Evolutionary conservation across 2,329 filamentous ascomycete species (phyloP).

Genomic region (Fusarium cicatricum): DNA sequence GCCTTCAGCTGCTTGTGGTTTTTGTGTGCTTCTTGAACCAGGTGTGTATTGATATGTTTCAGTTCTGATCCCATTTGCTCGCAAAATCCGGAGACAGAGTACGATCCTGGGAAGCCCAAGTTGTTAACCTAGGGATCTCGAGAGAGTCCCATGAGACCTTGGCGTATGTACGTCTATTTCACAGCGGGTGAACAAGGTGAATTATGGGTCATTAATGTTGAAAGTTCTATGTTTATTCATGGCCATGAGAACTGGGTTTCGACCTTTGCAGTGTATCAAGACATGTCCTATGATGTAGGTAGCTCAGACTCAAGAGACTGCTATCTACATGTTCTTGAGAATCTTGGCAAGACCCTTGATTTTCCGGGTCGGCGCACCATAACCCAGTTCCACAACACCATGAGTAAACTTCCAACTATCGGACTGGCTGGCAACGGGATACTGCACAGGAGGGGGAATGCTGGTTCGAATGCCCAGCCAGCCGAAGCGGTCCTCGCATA

Average conservation of each 20-base stretch:
- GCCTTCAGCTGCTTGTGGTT: no score
- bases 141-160: no score
- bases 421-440: conserved; percentile 75
- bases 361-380: conserved; percentile 55
- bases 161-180: background rate
- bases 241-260: background rate
- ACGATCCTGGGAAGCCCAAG: no score
- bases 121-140: no score
- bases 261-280: background rate
- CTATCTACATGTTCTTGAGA: conserved; percentile 52
- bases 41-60: no score
- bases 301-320: no score
- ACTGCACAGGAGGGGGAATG: conserved; percentile 82
- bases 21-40: no score
- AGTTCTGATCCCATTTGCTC: no score
- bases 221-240: conserved; percentile 2
- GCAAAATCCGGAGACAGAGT: no score
- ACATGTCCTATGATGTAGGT: no score
- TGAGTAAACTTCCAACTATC: conserved; percentile 71
- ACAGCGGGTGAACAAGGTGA: background rate
- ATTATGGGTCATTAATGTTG: background rate
- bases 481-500: conserved; percentile 78
- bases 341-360: conserved; percentile 52
- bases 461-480: conserved; percentile 72
- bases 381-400: conserved; percentile 69